These are phyloP conservation scores for Alisma plantagoaquatica DNA, from an alignment of 106 monocot species.

Conservation along the genomic window DNA sequence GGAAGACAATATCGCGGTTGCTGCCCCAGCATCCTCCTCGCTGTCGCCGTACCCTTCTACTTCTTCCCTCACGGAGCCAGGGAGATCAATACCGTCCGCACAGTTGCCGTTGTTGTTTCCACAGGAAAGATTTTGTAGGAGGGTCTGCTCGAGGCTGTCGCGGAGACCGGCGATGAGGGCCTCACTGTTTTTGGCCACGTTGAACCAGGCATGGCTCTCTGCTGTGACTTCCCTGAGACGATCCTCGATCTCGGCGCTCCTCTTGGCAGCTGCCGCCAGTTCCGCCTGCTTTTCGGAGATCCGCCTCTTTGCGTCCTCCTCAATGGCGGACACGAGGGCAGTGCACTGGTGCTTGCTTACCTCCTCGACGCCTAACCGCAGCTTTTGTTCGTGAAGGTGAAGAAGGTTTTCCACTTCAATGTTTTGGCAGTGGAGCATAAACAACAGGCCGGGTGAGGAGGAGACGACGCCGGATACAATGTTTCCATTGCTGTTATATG, in stretches of 20 bases:
- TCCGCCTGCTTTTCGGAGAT: conserved; percentile 25
- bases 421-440: conserved; percentile 15
- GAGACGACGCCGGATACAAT: too few species aligned
- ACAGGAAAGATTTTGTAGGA: conserved; percentile 2
- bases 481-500: too few species aligned
- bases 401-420: conserved; percentile 23
- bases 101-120: not conserved
- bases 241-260: conserved; percentile 33
- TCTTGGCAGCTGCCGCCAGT: conserved; percentile 6
- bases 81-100: too few species aligned
- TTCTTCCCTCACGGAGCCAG: too few species aligned
- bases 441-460: not conserved
- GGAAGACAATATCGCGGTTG: too few species aligned
- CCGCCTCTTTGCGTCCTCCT: conserved; percentile 4
- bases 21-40: too few species aligned
- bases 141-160: conserved; percentile 15
- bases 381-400: conserved; percentile 13
- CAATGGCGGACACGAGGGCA: conserved; percentile 9
- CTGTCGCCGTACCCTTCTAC: conserved; percentile 15
- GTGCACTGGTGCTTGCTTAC: conserved; percentile 23
- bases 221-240: conserved; percentile 13
- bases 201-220: conserved; percentile 39
- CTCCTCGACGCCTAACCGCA: conserved; percentile 19
- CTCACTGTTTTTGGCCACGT: conserved; percentile 29
- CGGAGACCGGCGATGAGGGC: conserved; percentile 15